These are phyloP conservation scores for Saksenaea oblongispora DNA, from an alignment of 371 early-diverging fungal genomes.

Conservation along the genomic window DNA sequence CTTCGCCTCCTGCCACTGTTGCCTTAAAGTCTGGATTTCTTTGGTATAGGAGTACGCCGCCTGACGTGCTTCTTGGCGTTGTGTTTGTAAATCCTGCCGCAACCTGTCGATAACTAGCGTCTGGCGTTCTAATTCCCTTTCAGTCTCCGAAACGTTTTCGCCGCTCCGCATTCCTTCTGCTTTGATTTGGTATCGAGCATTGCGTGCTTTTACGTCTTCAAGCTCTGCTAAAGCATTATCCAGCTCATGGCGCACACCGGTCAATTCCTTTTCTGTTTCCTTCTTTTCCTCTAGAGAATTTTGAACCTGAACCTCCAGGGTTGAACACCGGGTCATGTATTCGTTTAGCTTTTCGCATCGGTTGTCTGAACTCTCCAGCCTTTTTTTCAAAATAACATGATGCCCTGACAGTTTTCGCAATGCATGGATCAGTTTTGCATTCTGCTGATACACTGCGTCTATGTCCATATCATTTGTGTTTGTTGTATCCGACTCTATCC, in stretches of 20 bases:
- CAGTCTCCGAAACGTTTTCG: background rate
- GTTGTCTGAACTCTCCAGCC: background rate
- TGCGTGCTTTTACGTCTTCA: background rate
- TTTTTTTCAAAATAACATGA: background rate
- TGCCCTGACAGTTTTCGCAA: background rate
- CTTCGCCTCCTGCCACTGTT: background rate
- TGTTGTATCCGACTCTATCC: background rate
- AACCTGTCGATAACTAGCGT: background rate
- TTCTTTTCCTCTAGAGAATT: background rate
- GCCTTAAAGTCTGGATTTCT: background rate
- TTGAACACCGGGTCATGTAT: background rate
- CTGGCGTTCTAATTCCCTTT: background rate
- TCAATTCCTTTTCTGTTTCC: background rate
- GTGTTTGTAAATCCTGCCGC: background rate
- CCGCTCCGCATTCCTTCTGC: background rate
- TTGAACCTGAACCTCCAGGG: background rate
- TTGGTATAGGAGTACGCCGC: background rate
- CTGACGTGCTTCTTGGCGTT: background rate
- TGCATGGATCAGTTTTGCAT: background rate
- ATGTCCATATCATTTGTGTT: background rate
- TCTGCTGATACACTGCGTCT: background rate
- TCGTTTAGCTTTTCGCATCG: background rate
- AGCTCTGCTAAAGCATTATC: background rate
- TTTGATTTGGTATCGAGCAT: background rate
- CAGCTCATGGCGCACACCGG: background rate